Evolutionary conservation across 257 asterid genomes (phyloP), one percentile per base, ranked within the genome.

Genomic region (Jaltomata sinuosa): DNA sequence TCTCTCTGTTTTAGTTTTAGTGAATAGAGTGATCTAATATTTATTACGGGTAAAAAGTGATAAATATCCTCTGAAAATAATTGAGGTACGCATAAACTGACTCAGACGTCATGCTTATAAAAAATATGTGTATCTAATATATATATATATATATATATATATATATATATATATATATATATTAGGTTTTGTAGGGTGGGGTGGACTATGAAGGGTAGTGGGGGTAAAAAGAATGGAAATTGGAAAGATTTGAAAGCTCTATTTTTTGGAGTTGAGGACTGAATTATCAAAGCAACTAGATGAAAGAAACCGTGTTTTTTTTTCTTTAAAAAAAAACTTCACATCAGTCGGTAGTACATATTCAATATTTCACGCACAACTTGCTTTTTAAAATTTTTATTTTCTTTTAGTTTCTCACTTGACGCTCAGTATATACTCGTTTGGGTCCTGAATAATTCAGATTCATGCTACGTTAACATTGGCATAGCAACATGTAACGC

Each of bases 341-440:
- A 27, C 82, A 77, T 27, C 62, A 49, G 62, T 77, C 45, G 62
- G 62, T 49, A 77, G 45, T 49, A 25, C 82, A 15, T 2, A 77
- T 77, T 77, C 82, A 77, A 77, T 49, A 49, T 77, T 77, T 77
- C 62, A 77, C 82, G 62, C 82, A 47, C 82, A 77, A 77, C 45
- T 77, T 77, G 62, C 36, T 27, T 72, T 45, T 45, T 21, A 15
- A 0, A 1, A 2, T 11, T 21, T 71, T 45, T 42, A 1, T 3
- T 14, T 15, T 3, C 6, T 72, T 27, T 74, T 8, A 16, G 1
- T 67, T 67, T 21, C n/a, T 34, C 49, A 0, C 3, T 4, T 5
- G 4, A 2, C 3, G 19, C 9, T 64, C 2, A 0, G 0, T 65
- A n/a, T n/a, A n/a, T n/a, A 31, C 8, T 32, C 1, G 4, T 32